Evolutionary conservation across 2,329 filamentous ascomycete species (phyloP).

Genomic region (Fusarium sp.): DNA sequence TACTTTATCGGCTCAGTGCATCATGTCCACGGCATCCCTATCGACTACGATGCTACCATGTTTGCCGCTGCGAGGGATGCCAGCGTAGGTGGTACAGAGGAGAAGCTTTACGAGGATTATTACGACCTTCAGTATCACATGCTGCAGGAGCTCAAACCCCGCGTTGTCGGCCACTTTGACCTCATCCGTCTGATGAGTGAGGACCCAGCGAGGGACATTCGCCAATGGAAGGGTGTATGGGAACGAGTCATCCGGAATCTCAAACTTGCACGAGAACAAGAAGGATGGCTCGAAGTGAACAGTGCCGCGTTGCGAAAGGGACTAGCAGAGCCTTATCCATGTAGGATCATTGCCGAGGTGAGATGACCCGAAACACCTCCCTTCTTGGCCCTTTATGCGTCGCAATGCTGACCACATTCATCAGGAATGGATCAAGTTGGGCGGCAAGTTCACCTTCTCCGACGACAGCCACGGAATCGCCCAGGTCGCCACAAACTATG

Average conservation of each 20-base stretch:
- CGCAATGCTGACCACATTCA: constrained; percentile 1
- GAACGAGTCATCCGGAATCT: constrained; percentile 79
- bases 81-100: constrained; percentile 64
- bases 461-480: constrained; percentile 93
- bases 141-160: constrained; percentile 76
- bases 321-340: constrained; percentile 89
- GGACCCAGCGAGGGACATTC: constrained; percentile 71
- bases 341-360: constrained; percentile 79
- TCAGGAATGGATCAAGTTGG: constrained; percentile 76
- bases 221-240: constrained; percentile 75
- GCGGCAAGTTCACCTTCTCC: constrained; percentile 87
- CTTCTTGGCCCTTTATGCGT: not conserved
- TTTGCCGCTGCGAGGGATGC: constrained; percentile 65
- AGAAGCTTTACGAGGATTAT: constrained; percentile 82
- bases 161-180: constrained; percentile 93
- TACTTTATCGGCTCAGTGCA: constrained; percentile 95
- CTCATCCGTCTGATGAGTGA: constrained; percentile 84
- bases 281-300: constrained; percentile 90
- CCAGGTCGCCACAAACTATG: constrained; percentile 89
- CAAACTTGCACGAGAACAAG: constrained; percentile 74
- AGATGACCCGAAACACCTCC: constrained; percentile 39
- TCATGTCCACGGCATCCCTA: constrained; percentile 86
- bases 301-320: constrained; percentile 89
- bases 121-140: constrained; percentile 90
- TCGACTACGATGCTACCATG: constrained; percentile 81